These are phyloP conservation scores for Tricholoma matsutake DNA, from an alignment of 768 basidiomycete species.

Conservation along the genomic window DNA sequence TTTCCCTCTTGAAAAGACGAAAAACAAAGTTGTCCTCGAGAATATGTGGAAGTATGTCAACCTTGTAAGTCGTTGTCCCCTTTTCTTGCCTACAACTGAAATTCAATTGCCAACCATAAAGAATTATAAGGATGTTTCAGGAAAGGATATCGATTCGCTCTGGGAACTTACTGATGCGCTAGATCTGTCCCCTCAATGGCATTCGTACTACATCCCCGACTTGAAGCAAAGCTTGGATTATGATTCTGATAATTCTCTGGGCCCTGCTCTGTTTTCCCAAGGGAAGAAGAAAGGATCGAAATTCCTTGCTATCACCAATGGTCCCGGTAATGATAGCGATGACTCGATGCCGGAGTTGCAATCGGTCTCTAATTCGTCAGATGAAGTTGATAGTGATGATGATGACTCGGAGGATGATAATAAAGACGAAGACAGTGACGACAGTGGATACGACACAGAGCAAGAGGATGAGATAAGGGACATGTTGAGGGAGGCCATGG, in stretches of 20 bases:
- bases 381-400: conserved; percentile 32
- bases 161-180: conserved; percentile 60
- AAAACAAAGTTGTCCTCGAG: conserved; percentile 45
- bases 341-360: conserved; percentile 67
- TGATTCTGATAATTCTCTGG: conserved; percentile 20
- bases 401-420: conserved; percentile 37
- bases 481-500: conserved; percentile 70
- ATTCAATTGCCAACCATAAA: conserved; percentile 20
- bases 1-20: conserved; percentile 57
- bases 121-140: conserved; percentile 58
- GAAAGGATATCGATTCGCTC: conserved; percentile 55
- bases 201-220: conserved; percentile 36
- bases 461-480: conserved; percentile 65
- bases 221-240: conserved; percentile 26
- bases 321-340: conserved; percentile 34
- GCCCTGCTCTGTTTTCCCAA: conserved; percentile 10
- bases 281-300: conserved; percentile 29
- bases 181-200: conserved; percentile 58
- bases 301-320: conserved; percentile 50
- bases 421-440: conserved; percentile 30
- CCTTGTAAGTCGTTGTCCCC: conserved; percentile 36
- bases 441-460: conserved; percentile 59
- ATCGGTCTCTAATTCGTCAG: conserved; percentile 61
- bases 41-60: conserved; percentile 66
- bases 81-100: not conserved